Evolutionary conservation across 1,139 yeast species (phyloP).

Genomic region (Lodderomyces parapsilosis): DNA sequence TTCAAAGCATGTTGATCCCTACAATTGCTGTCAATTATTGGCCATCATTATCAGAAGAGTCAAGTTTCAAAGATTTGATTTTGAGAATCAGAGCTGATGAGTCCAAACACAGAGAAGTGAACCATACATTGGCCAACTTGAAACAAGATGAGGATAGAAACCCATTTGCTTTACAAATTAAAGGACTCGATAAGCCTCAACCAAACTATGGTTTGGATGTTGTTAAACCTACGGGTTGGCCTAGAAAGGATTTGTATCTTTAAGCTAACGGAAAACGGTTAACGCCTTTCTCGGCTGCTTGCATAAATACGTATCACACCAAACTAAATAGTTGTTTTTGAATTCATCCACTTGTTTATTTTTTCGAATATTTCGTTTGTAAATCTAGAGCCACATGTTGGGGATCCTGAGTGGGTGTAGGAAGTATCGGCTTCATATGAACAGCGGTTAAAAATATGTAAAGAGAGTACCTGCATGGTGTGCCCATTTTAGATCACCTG

Average conservation of each 20-base stretch:
- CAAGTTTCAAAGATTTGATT: slow-evolving; percentile 60
- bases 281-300: too few species aligned
- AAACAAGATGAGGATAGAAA: slow-evolving; percentile 55
- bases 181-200: slow-evolving; percentile 43
- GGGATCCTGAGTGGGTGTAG: too few species aligned
- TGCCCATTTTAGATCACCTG: too few species aligned
- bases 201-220: slow-evolving; percentile 53
- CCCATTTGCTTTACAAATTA: slow-evolving; percentile 59
- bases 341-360: not conserved
- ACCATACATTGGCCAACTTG: slow-evolving; percentile 73
- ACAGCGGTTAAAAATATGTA: too few species aligned
- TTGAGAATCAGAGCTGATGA: slow-evolving; percentile 62
- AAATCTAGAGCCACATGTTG: not conserved
- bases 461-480: too few species aligned
- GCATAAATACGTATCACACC: not conserved
- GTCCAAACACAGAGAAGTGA: slow-evolving; percentile 75
- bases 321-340: too few species aligned
- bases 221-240: slow-evolving; percentile 61
- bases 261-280: slow-evolving; percentile 2
- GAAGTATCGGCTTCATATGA: too few species aligned
- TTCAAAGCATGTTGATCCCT: slow-evolving; percentile 47
- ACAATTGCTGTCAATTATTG: slow-evolving; percentile 64
- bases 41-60: slow-evolving; percentile 48
- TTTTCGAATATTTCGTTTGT: not conserved
- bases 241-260: slow-evolving; percentile 46